Percentiles rank a stretch among this genome's conserved stretches.
phyloP scores from a whole-genome alignment of 257 asterid genomes.

The Capsicum chinense region DNA sequence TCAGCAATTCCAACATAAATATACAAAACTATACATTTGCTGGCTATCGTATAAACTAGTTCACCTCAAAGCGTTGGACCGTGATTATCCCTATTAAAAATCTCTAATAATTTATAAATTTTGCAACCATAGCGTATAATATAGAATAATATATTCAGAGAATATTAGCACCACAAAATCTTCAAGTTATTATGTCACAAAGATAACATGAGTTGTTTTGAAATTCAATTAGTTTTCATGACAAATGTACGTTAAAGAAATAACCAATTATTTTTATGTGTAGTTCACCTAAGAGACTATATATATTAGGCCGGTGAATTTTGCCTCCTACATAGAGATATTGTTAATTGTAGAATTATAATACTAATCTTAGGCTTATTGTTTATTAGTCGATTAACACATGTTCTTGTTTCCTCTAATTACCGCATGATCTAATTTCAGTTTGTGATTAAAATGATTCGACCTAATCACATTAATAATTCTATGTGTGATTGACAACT shows the following conservation, averaged over 20 bases:
- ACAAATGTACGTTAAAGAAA: conserved; percentile 21
- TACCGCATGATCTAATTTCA: not conserved
- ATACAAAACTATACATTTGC: too few relatives aligned
- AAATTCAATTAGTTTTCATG: not conserved
- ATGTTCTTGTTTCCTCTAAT: not conserved
- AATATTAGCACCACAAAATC: not conserved
- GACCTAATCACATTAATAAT: too few relatives aligned
- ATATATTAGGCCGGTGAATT: conserved; percentile 7
- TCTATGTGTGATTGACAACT: too few relatives aligned
- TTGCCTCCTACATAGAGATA: not conserved
- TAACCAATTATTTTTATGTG: not conserved
- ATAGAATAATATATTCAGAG: not conserved
- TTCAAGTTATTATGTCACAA: not conserved
- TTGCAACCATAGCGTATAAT: not conserved
- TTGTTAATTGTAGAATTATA: not conserved
- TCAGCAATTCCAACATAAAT: too few relatives aligned
- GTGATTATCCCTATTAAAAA: not conserved
- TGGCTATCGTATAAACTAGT: not conserved
- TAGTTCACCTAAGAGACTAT: not conserved
- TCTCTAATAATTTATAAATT: not conserved
- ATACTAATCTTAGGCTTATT: not conserved
- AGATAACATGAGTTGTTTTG: not conserved
- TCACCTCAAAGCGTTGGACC: not conserved
- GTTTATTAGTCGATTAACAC: not conserved
- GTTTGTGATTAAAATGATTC: not conserved